Conservation (phyloP, 441 rosid genomes). For the Bocquillonia castaneifolia region DNA sequence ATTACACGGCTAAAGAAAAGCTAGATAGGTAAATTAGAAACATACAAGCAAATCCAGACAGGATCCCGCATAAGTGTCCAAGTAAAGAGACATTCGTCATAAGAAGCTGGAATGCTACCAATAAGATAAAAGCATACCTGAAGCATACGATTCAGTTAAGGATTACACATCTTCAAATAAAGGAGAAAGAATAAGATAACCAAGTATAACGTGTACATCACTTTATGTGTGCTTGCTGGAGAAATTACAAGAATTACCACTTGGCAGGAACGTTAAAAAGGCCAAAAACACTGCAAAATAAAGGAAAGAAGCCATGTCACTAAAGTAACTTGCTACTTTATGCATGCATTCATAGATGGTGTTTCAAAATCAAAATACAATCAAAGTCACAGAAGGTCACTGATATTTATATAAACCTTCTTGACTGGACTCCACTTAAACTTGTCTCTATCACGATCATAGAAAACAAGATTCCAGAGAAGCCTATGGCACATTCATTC, state of each 20-base stretch:
- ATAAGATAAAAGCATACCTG: constrained; percentile 85
- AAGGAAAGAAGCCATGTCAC: constrained; percentile 18
- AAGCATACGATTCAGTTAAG: constrained; percentile 22
- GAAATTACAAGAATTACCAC: constrained; percentile 45
- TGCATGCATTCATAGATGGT: not conserved
- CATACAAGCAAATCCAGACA: constrained; percentile 92
- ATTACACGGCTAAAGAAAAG: not conserved
- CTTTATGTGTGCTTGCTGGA: constrained; percentile 4
- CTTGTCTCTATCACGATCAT: constrained; percentile 91
- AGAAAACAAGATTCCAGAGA: constrained; percentile 86
- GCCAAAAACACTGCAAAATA: constrained; percentile 82
- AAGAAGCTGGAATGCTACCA: constrained; percentile 74
- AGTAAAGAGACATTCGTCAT: constrained; percentile 91
- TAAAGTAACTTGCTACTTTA: constrained; percentile 6
- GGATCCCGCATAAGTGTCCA: constrained; percentile 91
- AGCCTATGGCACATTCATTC: constrained; percentile 85
- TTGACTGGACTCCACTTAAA: constrained; percentile 77
- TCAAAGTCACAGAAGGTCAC: constrained; percentile 2
- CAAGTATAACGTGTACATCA: not conserved
- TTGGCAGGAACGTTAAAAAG: constrained; percentile 92
- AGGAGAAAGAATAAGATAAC: constrained; percentile 10
- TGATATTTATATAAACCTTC: constrained; percentile 59
- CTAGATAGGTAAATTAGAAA: constrained; percentile 16
- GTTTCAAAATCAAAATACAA: constrained; percentile 7
- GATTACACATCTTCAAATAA: constrained; percentile 19